Conservation (phyloP, 2,329 filamentous ascomycete genomes). For the Diaporthe destruens region DNA sequence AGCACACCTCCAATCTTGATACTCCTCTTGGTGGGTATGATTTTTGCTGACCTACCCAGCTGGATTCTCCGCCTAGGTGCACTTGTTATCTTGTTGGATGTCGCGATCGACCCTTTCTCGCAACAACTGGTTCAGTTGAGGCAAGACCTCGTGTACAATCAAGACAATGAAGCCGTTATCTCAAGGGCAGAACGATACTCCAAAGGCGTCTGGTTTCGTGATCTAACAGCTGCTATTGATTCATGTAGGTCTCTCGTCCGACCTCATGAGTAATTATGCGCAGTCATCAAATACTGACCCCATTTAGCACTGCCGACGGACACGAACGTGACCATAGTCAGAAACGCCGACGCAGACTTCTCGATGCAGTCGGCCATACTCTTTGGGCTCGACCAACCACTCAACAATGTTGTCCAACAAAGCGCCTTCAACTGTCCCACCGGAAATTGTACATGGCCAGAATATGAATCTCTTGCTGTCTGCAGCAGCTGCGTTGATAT, state of each 20-base stretch:
- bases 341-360: slow-evolving; percentile 12
- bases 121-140: slow-evolving; percentile 34
- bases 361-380: slow-evolving; percentile 36
- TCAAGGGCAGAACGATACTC: slow-evolving; percentile 13
- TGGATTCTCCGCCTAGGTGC: slow-evolving; percentile 28
- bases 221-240: not conserved
- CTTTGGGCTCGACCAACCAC: slow-evolving; percentile 23
- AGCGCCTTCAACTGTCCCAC: slow-evolving; percentile 28
- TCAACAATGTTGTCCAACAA: slow-evolving; percentile 15
- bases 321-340: not conserved
- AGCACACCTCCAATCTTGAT: not conserved
- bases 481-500: slow-evolving; percentile 30
- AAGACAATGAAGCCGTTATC: not conserved
- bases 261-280: not conserved
- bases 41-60: not conserved
- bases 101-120: slow-evolving; percentile 33
- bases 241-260: not conserved
- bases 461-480: slow-evolving; percentile 24
- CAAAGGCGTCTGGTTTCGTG: slow-evolving; percentile 15
- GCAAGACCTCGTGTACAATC: slow-evolving; percentile 18
- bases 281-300: not conserved
- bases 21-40: not conserved
- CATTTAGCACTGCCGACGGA: not conserved
- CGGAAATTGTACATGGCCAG: slow-evolving; percentile 32
- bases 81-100: slow-evolving; percentile 3